Evolutionary conservation across 768 basidiomycete genomes (phyloP).

Genomic region (Leccinellum luteum): DNA sequence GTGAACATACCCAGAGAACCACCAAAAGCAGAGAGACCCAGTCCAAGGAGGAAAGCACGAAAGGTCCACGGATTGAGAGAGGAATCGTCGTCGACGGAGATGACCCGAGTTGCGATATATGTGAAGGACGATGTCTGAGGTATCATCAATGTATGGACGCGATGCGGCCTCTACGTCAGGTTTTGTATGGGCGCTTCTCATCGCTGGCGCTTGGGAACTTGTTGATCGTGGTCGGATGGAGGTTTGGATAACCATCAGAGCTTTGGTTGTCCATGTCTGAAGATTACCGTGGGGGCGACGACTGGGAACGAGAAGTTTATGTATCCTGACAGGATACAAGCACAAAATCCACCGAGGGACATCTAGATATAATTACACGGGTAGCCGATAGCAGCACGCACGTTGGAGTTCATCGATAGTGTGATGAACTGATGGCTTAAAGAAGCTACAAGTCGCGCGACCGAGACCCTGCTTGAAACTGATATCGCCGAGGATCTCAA

Average conservation of each 20-base stretch:
- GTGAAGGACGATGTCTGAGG: conserved; percentile 27
- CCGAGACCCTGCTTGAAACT: too few relatives aligned
- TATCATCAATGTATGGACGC: conserved; percentile 2
- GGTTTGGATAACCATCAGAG: not conserved
- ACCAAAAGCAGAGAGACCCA: not conserved
- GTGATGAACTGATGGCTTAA: not conserved
- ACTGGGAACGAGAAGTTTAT: not conserved
- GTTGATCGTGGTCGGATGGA: not conserved
- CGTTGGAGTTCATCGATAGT: not conserved
- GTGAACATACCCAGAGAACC: not conserved
- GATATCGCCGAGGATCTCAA: too few relatives aligned
- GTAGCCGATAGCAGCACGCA: not conserved
- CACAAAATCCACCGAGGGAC: not conserved
- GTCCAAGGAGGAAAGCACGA: not conserved
- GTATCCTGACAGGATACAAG: not conserved
- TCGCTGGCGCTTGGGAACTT: not conserved
- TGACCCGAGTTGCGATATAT: conserved; percentile 45
- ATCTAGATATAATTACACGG: not conserved
- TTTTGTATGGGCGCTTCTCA: conserved; percentile 21
- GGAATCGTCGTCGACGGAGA: conserved; percentile 5
- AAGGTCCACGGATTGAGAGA: not conserved
- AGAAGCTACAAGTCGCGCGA: too few relatives aligned
- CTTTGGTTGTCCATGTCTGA: conserved; percentile 3
- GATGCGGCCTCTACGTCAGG: conserved; percentile 31
- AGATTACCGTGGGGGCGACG: not conserved